Evolutionary conservation across 495 filamentous ascomycete species (phyloP), one percentile per base, ranked within the genome.

Genomic region (Penicillium waksmanii): DNA sequence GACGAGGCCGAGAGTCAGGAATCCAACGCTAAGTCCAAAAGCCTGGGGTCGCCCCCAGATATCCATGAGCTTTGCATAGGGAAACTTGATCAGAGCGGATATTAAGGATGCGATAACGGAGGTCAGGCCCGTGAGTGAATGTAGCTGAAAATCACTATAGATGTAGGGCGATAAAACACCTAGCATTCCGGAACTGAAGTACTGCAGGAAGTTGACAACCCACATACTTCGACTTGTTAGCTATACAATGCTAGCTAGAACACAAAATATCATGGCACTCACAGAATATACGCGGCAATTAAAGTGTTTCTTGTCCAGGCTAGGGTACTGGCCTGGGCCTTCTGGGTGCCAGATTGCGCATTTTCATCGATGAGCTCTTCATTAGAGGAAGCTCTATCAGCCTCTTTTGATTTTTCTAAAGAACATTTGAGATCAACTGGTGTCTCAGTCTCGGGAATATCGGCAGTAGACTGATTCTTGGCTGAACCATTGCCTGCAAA

Each of bases 61-160:
- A 65, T 90, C 85, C 61, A 89, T 71, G 31, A 89, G 71, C 70
- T 89, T 89, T 51, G 86, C 86, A 27, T 88, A 68, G 0, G 86
- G 79, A 23, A 89, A 75, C 58, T 85, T 85, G 49, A 77, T 71
- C 40, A 88, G 73, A 53, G 85, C 87, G 55, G 80, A 83, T 54
- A 89, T 82, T 48, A 87, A 46, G 43, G 55, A 62, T 18, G 64
- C 57, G 47, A 77, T 63, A 40, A 77, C 61, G n/a, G 55, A 50
- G 19, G 72, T 72, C 18, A 66, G 65, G 13, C 64, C 68, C 5
- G 69, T 60, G 18, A 77, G 65, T 5, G 72, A 73, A 27, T 77
- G 74, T 3, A 61, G 23, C 8, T 34, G 27, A 47, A 70, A 77
- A 3, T 55, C 63, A 61, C 68, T 71, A 19, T 71, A 72, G 31